Percentiles rank a stretch among this genome's conserved stretches.
Conservation (phyloP, 2,329 filamentous ascomycete species). For the Aspergillus pseudonomiae region DNA sequence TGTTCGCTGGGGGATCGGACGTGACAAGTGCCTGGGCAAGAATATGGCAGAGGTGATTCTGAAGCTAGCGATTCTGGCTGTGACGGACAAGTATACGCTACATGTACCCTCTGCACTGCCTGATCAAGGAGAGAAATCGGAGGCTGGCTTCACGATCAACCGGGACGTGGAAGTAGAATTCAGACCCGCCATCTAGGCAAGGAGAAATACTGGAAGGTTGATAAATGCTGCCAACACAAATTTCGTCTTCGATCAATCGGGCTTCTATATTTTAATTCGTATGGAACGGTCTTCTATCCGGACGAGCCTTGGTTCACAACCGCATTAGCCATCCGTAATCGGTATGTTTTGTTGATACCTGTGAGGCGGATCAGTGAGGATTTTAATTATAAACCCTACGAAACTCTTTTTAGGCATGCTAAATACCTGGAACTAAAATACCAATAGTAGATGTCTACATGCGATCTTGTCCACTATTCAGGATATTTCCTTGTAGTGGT, state of each 20-base stretch:
- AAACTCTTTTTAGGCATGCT: background rate
- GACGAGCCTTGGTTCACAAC: background rate
- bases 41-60: background rate
- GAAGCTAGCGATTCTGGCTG: background rate
- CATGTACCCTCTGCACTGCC: background rate
- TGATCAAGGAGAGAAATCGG: background rate
- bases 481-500: background rate
- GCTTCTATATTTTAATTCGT: background rate
- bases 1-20: background rate
- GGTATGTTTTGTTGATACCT: background rate
- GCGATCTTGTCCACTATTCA: background rate
- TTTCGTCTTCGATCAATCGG: background rate
- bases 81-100: background rate
- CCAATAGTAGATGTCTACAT: background rate
- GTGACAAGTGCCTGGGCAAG: background rate
- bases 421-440: background rate
- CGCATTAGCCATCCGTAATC: background rate
- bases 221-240: background rate
- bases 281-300: background rate
- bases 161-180: background rate
- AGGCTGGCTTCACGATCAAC: background rate
- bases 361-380: background rate
- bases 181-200: background rate
- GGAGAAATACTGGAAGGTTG: background rate
- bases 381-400: background rate